Evolutionary conservation across 805 yeast species (phyloP).

Genomic region (Candida nonsorbophila): DNA sequence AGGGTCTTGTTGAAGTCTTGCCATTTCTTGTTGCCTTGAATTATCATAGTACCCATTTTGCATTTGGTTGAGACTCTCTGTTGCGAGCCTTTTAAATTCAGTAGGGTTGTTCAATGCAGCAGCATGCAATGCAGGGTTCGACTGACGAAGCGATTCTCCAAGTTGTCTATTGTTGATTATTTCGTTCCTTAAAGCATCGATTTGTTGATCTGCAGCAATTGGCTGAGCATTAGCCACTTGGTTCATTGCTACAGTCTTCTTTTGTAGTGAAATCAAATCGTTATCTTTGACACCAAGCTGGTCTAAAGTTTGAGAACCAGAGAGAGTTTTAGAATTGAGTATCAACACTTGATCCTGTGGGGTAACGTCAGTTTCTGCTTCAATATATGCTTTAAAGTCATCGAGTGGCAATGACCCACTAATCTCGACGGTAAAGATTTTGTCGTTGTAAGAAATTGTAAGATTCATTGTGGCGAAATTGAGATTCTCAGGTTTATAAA

Average conservation of each 20-base stretch:
- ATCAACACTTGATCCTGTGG: conserved; percentile 43
- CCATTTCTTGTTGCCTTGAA: conserved; percentile 37
- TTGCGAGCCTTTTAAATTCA: conserved; percentile 37
- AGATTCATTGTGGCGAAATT: conserved; percentile 15
- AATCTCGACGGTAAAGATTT: conserved; percentile 49
- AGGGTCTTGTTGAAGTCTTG: conserved; percentile 54
- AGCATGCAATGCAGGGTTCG: conserved; percentile 45
- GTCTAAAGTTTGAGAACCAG: conserved; percentile 30
- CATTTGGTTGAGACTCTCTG: conserved; percentile 27
- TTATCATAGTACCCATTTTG: conserved; percentile 11
- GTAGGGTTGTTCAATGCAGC: conserved; percentile 42
- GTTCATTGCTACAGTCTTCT: conserved; percentile 9
- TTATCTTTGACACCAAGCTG: conserved; percentile 48
- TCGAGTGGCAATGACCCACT: conserved; percentile 55
- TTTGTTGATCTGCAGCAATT: conserved; percentile 16
- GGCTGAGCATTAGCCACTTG: conserved; percentile 5
- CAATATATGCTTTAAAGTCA: conserved; percentile 70
- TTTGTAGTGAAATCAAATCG: conserved; percentile 49
- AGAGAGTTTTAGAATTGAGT: conserved; percentile 40
- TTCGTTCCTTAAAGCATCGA: conserved; percentile 49
- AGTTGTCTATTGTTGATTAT: conserved; percentile 36
- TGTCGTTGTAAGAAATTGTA: conserved; percentile 18
- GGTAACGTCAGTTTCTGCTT: conserved; percentile 59
- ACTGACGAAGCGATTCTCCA: conserved; percentile 26
- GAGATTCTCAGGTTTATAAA: too few species aligned